A percentile compares a stretch with the other conserved stretches of the same genome.
Conservation (phyloP, 2,329 filamentous ascomycete species). For the Endoconidiophora polonica region DNA sequence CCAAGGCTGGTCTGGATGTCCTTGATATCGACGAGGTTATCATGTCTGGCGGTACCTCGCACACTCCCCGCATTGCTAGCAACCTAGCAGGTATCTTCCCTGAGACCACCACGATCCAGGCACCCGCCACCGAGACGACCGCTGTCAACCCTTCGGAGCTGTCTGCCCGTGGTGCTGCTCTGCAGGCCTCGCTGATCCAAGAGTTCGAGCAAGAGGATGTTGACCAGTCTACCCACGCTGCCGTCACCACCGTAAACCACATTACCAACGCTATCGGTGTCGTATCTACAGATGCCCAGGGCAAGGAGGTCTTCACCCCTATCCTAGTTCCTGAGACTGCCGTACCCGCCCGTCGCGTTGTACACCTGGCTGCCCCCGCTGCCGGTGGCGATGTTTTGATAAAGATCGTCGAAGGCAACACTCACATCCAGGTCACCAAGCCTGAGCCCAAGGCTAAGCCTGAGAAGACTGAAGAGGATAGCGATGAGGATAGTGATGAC, state of each 20-base stretch:
- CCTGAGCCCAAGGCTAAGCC: conserved; percentile 65
- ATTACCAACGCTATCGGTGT: conserved; percentile 79
- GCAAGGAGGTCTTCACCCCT: conserved; percentile 57
- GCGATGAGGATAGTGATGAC: conserved; percentile 42
- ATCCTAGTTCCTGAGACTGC: conserved; percentile 77
- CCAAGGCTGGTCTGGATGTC: conserved; percentile 83
- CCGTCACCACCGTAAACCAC: conserved; percentile 87
- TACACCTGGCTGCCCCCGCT: conserved; percentile 60
- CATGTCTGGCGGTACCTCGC: conserved; percentile 76
- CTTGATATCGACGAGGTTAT: conserved; percentile 92
- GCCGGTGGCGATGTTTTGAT: conserved; percentile 77
- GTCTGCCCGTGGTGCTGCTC: conserved; percentile 72
- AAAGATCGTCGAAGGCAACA: conserved; percentile 72
- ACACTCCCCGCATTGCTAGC: conserved; percentile 82
- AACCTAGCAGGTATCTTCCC: conserved; percentile 71
- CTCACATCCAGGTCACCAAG: conserved; percentile 87
- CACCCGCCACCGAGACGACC: conserved; percentile 59
- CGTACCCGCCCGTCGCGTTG: conserved; percentile 70
- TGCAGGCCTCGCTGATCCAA: conserved; percentile 85
- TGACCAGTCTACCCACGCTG: conserved; percentile 86
- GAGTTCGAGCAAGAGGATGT: conserved; percentile 91
- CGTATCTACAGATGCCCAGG: conserved; percentile 42
- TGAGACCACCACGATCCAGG: conserved; percentile 57
- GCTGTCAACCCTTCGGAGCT: conserved; percentile 92
- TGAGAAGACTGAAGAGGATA: conserved; percentile 42